phyloP scores from a whole-genome alignment of 768 basidiomycete species.

The Paxillus involutus region DNA sequence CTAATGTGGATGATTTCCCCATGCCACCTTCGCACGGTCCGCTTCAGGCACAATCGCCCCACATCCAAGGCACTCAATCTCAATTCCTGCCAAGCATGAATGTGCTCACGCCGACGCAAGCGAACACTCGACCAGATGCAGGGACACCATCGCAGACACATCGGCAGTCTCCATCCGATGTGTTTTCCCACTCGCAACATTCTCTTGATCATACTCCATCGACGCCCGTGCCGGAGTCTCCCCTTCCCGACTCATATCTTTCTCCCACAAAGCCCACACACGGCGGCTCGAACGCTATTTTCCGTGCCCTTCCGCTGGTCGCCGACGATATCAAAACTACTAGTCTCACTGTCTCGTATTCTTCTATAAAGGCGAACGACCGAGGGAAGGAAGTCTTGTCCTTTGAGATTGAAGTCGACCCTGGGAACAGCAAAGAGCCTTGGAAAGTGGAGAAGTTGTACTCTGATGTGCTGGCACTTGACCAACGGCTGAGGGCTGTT shows the following conservation, averaged over 20 bases:
- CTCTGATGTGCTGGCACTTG: slow-evolving; percentile 87
- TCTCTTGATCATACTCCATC: slow-evolving; percentile 18
- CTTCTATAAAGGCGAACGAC: slow-evolving; percentile 86
- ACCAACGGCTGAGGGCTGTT: slow-evolving; percentile 64
- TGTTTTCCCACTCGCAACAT: slow-evolving; percentile 22
- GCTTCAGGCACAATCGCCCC: slow-evolving; percentile 7
- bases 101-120: slow-evolving; percentile 13
- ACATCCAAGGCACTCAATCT: slow-evolving; percentile 7
- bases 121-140: slow-evolving; percentile 23
- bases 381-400: slow-evolving; percentile 90
- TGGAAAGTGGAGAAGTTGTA: slow-evolving; percentile 94
- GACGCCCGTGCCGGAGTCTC: slow-evolving; percentile 26
- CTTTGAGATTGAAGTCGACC: slow-evolving; percentile 78
- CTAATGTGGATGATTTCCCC: slow-evolving; percentile 53
- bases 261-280: slow-evolving; percentile 20
- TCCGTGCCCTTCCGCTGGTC: slow-evolving; percentile 73
- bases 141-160: slow-evolving; percentile 19
- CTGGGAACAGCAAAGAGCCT: slow-evolving; percentile 65
- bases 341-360: slow-evolving; percentile 68
- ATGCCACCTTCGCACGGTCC: slow-evolving; percentile 39
- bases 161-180: slow-evolving; percentile 23
- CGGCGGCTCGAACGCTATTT: slow-evolving; percentile 37
- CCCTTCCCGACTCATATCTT: slow-evolving; percentile 31
- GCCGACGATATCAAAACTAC: slow-evolving; percentile 74
- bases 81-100: slow-evolving; percentile 8